phyloP scores from a whole-genome alignment of 1,284 basidiomycete genomes.

The Ustilago tritici region DNA sequence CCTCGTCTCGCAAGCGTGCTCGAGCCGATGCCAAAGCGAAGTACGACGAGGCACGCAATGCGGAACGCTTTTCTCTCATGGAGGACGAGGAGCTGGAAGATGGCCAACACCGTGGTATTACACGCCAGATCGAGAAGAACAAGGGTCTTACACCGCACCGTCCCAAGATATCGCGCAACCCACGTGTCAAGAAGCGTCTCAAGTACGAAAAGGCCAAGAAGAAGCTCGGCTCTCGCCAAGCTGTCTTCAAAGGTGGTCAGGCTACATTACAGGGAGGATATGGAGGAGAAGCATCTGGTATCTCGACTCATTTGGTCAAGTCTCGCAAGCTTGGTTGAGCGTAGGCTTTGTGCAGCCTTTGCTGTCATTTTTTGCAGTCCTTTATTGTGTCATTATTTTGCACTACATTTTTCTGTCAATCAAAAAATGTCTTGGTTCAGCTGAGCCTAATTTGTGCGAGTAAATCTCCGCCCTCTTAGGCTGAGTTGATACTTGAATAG shows the following conservation, averaged over 20 bases:
- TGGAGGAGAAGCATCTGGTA: conserved; percentile 66
- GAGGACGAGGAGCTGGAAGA: conserved; percentile 58
- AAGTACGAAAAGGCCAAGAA: conserved; percentile 68
- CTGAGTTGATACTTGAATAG: too few relatives aligned
- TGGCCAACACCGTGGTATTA: conserved; percentile 66
- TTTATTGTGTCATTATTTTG: conserved; percentile 22
- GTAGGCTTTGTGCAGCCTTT: background rate
- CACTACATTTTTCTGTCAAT: background rate
- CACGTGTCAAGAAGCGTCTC: conserved; percentile 68
- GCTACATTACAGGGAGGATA: conserved; percentile 65
- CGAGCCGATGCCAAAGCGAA: conserved; percentile 62
- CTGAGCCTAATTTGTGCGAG: background rate
- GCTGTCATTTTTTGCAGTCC: background rate
- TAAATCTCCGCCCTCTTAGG: too few relatives aligned
- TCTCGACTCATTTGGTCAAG: conserved; percentile 65
- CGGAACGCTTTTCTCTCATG: conserved; percentile 54
- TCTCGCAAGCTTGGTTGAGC: conserved; percentile 64
- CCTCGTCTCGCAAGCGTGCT: conserved; percentile 45
- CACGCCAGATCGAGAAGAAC: conserved; percentile 68
- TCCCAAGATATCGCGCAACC: conserved; percentile 66
- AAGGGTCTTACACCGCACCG: conserved; percentile 64
- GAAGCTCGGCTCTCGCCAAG: conserved; percentile 62
- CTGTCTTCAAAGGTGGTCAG: conserved; percentile 69
- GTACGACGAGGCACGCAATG: conserved; percentile 63
- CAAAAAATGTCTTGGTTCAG: background rate